Evolutionary conservation across 768 basidiomycete species (phyloP).

Genomic region (Phanerodontia chrysosporium): DNA sequence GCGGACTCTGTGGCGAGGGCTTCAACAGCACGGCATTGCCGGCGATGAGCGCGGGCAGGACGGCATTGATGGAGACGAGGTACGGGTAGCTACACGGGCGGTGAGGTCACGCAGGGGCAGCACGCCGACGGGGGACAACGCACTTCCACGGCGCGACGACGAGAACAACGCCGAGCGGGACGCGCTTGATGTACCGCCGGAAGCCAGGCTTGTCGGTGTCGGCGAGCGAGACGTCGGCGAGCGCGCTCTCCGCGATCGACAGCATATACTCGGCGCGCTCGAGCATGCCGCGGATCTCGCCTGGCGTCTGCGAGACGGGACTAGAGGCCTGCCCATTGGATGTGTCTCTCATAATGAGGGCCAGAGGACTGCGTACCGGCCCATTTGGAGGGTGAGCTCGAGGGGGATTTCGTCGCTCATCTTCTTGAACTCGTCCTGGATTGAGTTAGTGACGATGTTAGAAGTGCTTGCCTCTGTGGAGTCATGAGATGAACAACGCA

Average conservation of each 20-base stretch:
- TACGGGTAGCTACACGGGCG: conserved; percentile 67
- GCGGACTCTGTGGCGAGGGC: conserved; percentile 94
- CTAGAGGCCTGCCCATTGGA: conserved; percentile 42
- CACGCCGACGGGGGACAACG: conserved; percentile 25
- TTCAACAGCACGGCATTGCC: conserved; percentile 92
- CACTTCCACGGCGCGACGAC: conserved; percentile 94
- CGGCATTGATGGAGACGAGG: conserved; percentile 85
- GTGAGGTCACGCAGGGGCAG: conserved; percentile 62
- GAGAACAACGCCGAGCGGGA: conserved; percentile 82
- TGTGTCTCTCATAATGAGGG: neutral
- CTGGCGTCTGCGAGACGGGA: conserved; percentile 71
- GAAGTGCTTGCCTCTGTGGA: neutral
- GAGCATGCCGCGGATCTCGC: conserved; percentile 78
- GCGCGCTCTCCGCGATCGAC: conserved; percentile 69
- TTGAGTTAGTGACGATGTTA: too few relatives aligned
- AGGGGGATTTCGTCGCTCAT: conserved; percentile 57
- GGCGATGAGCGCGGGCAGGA: conserved; percentile 86
- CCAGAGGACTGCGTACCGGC: conserved; percentile 51
- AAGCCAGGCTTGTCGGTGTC: conserved; percentile 84
- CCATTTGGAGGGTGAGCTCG: conserved; percentile 89
- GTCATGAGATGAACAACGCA: conserved; percentile 26
- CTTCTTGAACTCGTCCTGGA: conserved; percentile 47
- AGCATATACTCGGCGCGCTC: conserved; percentile 84
- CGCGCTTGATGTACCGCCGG: conserved; percentile 76
- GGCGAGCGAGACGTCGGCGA: conserved; percentile 69